Conservation (phyloP, 371 early-diverging fungal species). For the Mortierella sp. region DNA sequence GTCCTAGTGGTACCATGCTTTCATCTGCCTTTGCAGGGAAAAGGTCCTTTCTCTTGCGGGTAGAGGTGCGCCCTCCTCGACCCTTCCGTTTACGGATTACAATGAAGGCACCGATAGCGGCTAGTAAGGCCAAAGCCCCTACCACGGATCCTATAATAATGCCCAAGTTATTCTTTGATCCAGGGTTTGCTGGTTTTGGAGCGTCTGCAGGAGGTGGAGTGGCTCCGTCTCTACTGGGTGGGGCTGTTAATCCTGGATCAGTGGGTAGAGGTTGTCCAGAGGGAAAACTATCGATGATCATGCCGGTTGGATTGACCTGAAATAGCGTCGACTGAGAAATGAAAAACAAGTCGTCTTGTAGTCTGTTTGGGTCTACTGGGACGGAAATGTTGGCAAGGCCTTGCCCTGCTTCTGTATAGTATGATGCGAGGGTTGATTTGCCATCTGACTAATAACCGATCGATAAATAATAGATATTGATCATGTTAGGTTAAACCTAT, state of each 20-base stretch:
- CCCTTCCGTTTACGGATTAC: conserved; percentile 13
- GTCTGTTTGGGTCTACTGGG: not conserved
- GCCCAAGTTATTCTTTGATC: not conserved
- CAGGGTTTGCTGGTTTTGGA: not conserved
- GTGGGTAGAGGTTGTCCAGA: not conserved
- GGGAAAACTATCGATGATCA: too few relatives aligned
- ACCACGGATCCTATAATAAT: conserved; percentile 33
- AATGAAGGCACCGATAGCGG: conserved; percentile 11
- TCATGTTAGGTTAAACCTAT: not conserved
- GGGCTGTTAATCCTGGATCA: not conserved
- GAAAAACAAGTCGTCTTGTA: not conserved
- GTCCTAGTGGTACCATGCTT: conserved; percentile 39
- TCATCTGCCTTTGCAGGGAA: conserved; percentile 50
- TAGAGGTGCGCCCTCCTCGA: conserved; percentile 11
- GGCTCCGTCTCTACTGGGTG: not conserved
- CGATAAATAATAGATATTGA: not conserved
- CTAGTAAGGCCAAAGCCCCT: conserved; percentile 18
- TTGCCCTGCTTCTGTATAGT: not conserved
- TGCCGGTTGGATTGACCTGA: not conserved
- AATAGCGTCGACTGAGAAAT: not conserved
- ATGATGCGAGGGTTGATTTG: not conserved
- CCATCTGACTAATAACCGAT: not conserved
- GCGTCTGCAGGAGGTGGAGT: not conserved
- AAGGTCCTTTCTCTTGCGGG: conserved; percentile 30
- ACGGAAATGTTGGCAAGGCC: not conserved